Percentiles rank a stretch among this genome's conserved stretches.
Evolutionary conservation across 805 yeast genomes (phyloP).

Genomic region (Lipomyces sp.): DNA sequence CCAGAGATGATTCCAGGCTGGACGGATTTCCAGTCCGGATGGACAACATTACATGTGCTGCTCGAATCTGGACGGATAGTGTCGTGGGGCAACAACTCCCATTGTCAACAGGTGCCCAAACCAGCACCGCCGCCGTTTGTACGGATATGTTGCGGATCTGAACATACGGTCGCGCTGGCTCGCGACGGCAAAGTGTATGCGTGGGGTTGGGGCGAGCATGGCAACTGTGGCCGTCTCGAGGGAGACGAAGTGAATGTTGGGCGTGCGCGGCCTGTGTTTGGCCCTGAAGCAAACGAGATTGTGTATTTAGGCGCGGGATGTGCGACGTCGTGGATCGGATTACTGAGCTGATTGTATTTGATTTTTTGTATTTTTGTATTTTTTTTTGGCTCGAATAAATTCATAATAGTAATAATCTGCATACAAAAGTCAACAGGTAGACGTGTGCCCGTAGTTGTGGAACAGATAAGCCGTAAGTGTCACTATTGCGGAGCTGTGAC

Average conservation of each 20-base stretch:
- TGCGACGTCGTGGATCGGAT: constrained; percentile 42
- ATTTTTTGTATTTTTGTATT: too few species aligned
- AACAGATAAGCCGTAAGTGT: too few species aligned
- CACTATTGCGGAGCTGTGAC: too few species aligned
- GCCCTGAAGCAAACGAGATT: constrained; percentile 10
- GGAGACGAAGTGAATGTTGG: constrained; percentile 16
- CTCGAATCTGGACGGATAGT: constrained; percentile 41
- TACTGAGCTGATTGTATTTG: too few species aligned
- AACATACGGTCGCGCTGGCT: constrained; percentile 67
- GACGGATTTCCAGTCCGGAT: constrained; percentile 58
- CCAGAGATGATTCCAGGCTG: constrained; percentile 6
- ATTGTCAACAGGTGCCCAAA: constrained; percentile 61
- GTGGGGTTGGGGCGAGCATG: constrained; percentile 99
- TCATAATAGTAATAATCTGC: too few species aligned
- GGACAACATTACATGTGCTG: constrained; percentile 74
- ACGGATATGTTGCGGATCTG: constrained; percentile 70
- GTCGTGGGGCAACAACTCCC: constrained; percentile 77
- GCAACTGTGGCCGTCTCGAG: constrained; percentile 72
- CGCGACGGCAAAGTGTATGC: constrained; percentile 54
- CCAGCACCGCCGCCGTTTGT: constrained; percentile 22
- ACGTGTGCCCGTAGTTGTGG: too few species aligned
- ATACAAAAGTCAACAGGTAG: too few species aligned
- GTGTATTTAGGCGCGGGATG: constrained; percentile 41
- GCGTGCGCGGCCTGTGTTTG: constrained; percentile 10
- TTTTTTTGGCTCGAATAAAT: too few species aligned